phyloP scores from a whole-genome alignment of 139 green algal species.

The Pleodorina starrii region DNA sequence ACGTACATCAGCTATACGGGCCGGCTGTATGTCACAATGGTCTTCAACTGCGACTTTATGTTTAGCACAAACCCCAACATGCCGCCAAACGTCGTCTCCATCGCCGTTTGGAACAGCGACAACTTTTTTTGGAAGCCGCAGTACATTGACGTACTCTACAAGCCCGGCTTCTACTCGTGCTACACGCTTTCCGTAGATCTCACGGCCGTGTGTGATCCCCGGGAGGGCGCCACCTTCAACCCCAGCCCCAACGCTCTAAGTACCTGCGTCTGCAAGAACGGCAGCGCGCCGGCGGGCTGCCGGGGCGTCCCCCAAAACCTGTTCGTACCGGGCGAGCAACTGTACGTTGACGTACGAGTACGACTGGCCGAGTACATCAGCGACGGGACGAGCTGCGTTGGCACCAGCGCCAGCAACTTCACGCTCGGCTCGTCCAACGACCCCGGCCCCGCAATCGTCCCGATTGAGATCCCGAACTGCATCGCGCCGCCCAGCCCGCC shows the following conservation, averaged over 20 bases:
- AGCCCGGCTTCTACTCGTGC: slow-evolving; percentile 40
- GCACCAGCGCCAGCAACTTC: not conserved
- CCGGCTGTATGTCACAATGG: slow-evolving; percentile 56
- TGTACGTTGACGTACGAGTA: slow-evolving; percentile 37
- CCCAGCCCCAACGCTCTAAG: slow-evolving; percentile 26
- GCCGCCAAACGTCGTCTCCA: not conserved
- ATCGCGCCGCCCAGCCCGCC: not conserved
- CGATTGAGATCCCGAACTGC: slow-evolving; percentile 25
- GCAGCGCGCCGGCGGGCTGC: not conserved
- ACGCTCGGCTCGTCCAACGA: not conserved
- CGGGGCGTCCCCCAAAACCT: slow-evolving; percentile 30
- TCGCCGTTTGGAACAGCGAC: not conserved
- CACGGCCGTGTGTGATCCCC: slow-evolving; percentile 29
- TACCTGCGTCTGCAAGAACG: not conserved
- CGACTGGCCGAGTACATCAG: slow-evolving; percentile 29
- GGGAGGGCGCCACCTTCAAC: slow-evolving; percentile 46
- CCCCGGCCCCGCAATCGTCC: not conserved
- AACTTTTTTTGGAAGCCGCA: not conserved
- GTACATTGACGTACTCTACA: slow-evolving; percentile 49
- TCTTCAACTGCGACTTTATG: slow-evolving; percentile 58
- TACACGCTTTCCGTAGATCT: slow-evolving; percentile 54
- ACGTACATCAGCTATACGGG: slow-evolving; percentile 53
- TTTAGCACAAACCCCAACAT: slow-evolving; percentile 37
- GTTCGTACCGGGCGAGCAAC: not conserved
- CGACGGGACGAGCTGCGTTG: not conserved